Percentiles rank a stretch among this genome's conserved stretches.
These are phyloP conservation scores for Venustampulla echinocandica DNA, from an alignment of 495 filamentous ascomycete genomes.

Conservation along the genomic window DNA sequence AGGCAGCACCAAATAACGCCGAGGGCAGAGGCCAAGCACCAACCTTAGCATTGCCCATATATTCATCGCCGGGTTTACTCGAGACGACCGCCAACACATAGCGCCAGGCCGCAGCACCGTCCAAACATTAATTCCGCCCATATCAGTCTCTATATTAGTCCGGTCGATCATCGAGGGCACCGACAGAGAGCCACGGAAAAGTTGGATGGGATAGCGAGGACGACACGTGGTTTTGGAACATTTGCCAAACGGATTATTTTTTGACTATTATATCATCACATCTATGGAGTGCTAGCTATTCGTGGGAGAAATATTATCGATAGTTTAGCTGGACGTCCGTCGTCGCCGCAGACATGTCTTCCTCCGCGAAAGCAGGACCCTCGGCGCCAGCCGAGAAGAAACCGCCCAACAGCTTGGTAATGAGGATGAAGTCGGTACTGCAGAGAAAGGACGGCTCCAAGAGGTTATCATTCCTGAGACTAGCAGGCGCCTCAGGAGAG, in stretches of 20 bases:
- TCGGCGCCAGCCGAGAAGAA: conserved; percentile 37
- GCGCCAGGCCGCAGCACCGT: no score
- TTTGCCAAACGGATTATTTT: no score
- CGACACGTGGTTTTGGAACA: background rate
- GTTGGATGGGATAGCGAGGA: background rate
- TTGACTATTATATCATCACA: background rate
- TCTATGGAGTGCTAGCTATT: conserved; percentile 9
- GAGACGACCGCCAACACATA: no score
- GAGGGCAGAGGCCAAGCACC: no score
- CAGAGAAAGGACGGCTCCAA: conserved; percentile 43
- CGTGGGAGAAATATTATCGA: background rate
- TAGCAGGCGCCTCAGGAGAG: conserved; percentile 19
- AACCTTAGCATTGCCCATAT: no score
- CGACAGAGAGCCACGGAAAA: no score
- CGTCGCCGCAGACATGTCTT: conserved; percentile 16
- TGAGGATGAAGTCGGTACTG: conserved; percentile 55
- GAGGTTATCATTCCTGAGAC: conserved; percentile 32
- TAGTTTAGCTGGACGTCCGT: conserved; percentile 3
- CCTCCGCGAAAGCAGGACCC: conserved; percentile 12
- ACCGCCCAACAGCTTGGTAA: conserved; percentile 53
- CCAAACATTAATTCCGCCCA: no score
- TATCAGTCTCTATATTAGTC: no score
- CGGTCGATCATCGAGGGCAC: no score
- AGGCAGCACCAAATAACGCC: no score
- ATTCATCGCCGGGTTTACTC: no score